Evolutionary conservation across 2,329 filamentous ascomycete species (phyloP), one percentile per base, ranked within the genome.

Genomic region (Sporothrix inflata): DNA sequence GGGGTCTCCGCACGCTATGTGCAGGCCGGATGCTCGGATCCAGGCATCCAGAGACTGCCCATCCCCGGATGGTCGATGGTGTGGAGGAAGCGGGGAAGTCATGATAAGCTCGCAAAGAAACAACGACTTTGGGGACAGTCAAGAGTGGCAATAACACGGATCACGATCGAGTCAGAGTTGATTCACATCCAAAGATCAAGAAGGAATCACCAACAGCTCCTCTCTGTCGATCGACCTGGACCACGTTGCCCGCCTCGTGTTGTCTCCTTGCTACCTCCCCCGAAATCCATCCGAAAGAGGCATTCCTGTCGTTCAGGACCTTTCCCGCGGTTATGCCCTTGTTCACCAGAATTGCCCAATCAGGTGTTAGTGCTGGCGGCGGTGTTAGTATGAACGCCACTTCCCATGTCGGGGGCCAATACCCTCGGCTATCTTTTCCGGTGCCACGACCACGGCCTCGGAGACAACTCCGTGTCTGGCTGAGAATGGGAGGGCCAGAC

Each of bases 351-450:
- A 16, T 30, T 30, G 53, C 16, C 53, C 53, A 55, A 55, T 30
- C 53, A 55, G 53, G 53, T 55, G 24, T 30, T 55, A 55, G 53
- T 30, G 24, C 51, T 30, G 8, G 4, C 5, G 45, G 45, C 14
- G 14, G 19, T 51, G 19, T 7, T 51, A 21, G 45, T 16, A 4
- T 47, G 11, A 47, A 27, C 49, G 49, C 53, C 53, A 55, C 53
- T 14, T 30, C 53, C 53, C 24, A 30, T 5, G 30, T 30, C 16
- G 53, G 53, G 53, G 53, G 24, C 4, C 16, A 9, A 16, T 55
- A 55, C 53, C 53, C 53, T 24, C 53, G 53, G 53, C 53, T 30
- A 30, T 55, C 53, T 55, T 55, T 55, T 55, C 24, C 53, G 53
- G 53, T 30, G 4, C 49, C 11, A 34, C 30, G 53, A 27, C 53